phyloP scores from a whole-genome alignment of 257 asterid genomes.

The Solanum piurae region DNA sequence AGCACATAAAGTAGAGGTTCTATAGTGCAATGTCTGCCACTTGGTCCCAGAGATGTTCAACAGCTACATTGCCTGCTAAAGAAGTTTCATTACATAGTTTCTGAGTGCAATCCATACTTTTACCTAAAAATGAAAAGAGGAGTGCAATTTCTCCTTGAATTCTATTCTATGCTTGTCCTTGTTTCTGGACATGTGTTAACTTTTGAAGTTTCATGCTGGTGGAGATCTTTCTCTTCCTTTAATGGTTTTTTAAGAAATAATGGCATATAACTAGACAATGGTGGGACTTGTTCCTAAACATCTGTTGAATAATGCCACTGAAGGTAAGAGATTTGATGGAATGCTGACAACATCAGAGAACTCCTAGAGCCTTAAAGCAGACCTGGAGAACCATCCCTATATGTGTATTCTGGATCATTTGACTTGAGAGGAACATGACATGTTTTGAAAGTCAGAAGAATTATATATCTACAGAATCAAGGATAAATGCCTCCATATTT shows the following conservation, averaged over 20 bases:
- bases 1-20: not conserved
- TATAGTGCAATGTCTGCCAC: not conserved
- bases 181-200: not conserved
- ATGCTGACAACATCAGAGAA: not conserved
- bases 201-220: not conserved
- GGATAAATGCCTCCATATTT: not conserved
- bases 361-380: not conserved
- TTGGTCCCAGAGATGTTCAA: not conserved
- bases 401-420: not conserved
- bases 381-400: not conserved
- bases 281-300: not conserved
- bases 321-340: not conserved
- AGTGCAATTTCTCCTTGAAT: not conserved
- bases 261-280: not conserved
- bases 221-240: not conserved
- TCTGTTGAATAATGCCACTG: not conserved
- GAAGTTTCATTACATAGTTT: not conserved
- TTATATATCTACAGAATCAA: not conserved
- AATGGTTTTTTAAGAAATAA: not conserved
- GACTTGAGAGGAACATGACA: not conserved
- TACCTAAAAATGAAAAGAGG: not conserved
- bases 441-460: not conserved
- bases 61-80: not conserved
- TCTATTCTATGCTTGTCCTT: not conserved
- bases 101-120: not conserved